Evolutionary conservation across 495 filamentous ascomycete genomes (phyloP).

Genomic region (Parathielavia appendiculata): DNA sequence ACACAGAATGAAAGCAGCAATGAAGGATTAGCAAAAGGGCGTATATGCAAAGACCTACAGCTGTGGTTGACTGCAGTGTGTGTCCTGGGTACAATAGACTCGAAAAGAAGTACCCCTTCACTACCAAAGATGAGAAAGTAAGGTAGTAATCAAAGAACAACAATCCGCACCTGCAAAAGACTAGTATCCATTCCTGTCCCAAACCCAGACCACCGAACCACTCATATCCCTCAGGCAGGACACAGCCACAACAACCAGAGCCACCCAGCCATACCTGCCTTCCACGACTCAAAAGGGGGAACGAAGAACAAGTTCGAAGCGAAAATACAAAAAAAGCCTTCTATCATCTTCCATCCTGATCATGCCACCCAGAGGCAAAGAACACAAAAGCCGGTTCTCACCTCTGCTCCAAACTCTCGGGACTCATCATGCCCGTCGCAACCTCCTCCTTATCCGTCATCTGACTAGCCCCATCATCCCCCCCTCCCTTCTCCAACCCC

Average conservation of each 20-base stretch:
- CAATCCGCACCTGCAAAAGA: no score
- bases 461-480: neutral
- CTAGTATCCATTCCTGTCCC: no score
- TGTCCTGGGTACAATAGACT: no score
- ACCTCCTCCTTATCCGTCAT: conserved; percentile 19
- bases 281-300: neutral
- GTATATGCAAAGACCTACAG: conserved; percentile 7
- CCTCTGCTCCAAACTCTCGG: conserved; percentile 54
- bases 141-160: no score
- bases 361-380: neutral
- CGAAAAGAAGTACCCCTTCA: no score
- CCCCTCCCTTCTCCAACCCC: conserved; percentile 10
- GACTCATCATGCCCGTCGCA: conserved; percentile 58
- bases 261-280: neutral
- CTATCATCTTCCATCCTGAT: neutral
- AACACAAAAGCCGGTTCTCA: conserved; percentile 6
- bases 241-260: neutral
- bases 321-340: neutral
- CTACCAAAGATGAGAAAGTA: no score
- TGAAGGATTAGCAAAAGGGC: neutral
- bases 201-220: no score
- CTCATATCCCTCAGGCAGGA: no score
- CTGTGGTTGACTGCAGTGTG: neutral
- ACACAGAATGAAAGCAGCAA: neutral
- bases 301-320: no score